Conservation (phyloP, 345 rosid species). For the Bruguiera sexangula region DNA sequence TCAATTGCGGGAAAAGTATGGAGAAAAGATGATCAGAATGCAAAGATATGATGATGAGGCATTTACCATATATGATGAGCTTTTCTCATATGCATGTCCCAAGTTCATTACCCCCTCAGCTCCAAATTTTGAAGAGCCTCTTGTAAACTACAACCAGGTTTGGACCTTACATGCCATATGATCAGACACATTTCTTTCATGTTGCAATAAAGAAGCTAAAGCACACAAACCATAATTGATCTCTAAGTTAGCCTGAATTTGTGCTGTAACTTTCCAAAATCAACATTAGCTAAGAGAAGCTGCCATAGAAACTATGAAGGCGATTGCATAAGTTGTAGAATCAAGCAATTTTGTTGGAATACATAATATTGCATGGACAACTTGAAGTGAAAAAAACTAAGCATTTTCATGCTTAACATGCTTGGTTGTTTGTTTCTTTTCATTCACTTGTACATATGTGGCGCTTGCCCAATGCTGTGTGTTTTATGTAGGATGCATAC, state of each 20-base stretch:
- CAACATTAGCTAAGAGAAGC: too few relatives aligned
- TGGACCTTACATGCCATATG: neutral
- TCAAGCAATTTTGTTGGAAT: too few relatives aligned
- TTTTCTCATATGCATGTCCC: conserved; percentile 98
- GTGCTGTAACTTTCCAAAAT: too few relatives aligned
- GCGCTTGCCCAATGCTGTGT: neutral
- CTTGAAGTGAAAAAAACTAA: neutral
- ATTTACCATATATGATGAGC: conserved; percentile 77
- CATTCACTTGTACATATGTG: neutral
- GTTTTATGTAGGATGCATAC: conserved; percentile 76
- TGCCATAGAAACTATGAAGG: too few relatives aligned
- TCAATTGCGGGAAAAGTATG: conserved; percentile 91
- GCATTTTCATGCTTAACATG: neutral
- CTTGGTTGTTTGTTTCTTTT: neutral
- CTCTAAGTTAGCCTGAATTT: too few relatives aligned
- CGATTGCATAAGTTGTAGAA: too few relatives aligned
- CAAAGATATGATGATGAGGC: conserved; percentile 92
- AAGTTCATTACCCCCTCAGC: conserved; percentile 95
- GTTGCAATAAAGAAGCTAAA: too few relatives aligned
- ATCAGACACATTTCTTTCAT: neutral
- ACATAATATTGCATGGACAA: too few relatives aligned
- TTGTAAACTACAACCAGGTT: conserved; percentile 94
- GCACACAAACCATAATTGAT: too few relatives aligned
- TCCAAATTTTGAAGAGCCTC: conserved; percentile 91
- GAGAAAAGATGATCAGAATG: conserved; percentile 94